Evolutionary conservation across 2,329 filamentous ascomycete species (phyloP).

Genomic region (Cytospora schulzeri): DNA sequence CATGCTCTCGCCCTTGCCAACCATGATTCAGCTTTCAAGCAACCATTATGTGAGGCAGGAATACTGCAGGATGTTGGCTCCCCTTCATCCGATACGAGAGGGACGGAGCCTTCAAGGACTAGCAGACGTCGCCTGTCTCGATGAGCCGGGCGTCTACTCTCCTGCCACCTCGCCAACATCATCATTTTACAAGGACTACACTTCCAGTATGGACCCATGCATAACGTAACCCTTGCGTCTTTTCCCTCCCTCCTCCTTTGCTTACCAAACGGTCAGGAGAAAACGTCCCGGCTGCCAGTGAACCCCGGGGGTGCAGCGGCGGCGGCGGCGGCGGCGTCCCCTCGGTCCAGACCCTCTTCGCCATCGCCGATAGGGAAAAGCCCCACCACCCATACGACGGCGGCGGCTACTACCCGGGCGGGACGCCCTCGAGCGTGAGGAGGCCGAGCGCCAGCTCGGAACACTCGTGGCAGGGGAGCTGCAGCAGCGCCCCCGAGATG

Average conservation of each 20-base stretch:
- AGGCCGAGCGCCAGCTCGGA: conserved; percentile 21
- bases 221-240: neutral
- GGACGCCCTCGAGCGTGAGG: neutral
- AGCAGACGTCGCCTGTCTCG: conserved; percentile 19
- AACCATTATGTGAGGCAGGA: conserved; percentile 2
- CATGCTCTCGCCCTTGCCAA: neutral
- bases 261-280: conserved; percentile 10
- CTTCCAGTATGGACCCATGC: conserved; percentile 1
- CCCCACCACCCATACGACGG: conserved; percentile 2
- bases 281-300: neutral
- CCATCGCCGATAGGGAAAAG: conserved; percentile 12
- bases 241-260: neutral
- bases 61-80: conserved; percentile 5
- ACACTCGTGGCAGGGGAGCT: conserved; percentile 14
- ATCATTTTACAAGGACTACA: conserved; percentile 4
- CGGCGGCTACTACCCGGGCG: neutral
- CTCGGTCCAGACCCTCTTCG: conserved; percentile 17
- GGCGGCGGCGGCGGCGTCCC: too few species aligned
- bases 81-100: conserved; percentile 8
- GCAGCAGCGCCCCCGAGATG: conserved; percentile 14
- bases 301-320: neutral
- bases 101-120: conserved; percentile 9
- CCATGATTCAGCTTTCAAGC: conserved; percentile 15
- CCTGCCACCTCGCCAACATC: conserved; percentile 3
- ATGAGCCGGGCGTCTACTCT: conserved; percentile 13